Base-by-base conservation (phyloP, 768 basidiomycete species). In the Lactifluus echinatus region DNA sequence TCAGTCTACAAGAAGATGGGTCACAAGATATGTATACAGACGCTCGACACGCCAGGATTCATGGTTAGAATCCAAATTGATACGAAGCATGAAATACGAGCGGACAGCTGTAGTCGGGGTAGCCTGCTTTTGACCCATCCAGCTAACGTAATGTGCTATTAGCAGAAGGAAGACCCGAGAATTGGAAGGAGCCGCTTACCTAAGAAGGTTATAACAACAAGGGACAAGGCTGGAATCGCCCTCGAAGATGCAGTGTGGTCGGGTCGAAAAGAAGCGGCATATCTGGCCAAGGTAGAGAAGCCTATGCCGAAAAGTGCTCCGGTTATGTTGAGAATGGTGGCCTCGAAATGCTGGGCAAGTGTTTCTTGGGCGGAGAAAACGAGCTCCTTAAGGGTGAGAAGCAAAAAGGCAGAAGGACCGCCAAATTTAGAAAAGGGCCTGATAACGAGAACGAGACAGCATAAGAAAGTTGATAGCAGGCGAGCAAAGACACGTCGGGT, bases 261-360 rank as follows among this genome's bases (percentile, higher is more conserved):
- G 0, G 64, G 63, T 8, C 61, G 56, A 34, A 66, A 55, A 14
- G 70, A 66, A 19, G 74, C 70, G 21, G 73, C 23, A 34, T 67
- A 72, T 43, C 67, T 72, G 15, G 67, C 72, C 7, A 74, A 60
- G 34, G 70, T 71, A 10, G 71, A 73, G 6, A 73, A 31, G 0
- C 70, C 73, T 47, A 78, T 73, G 10, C 72, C 75, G 8, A 67
- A 34, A 2, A 77, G 52, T 10, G 73, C 76, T 2, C 78, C 78
- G 1, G 70, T 65, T 49, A 76, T 67, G 53, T 77, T 75, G 26
- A 79, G 68, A 17, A 78, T 59, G 1, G 74, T 74, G 1, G 68
- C 67, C 63, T 78, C 78, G 4, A 79, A 61, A 63, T 79, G 76
- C 60, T 79, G 75, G 0, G 77, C 74, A 11, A 79, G 68, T 60